phyloP scores from a whole-genome alignment of 2,329 filamentous ascomycete genomes.

The Aspergillus felis region DNA sequence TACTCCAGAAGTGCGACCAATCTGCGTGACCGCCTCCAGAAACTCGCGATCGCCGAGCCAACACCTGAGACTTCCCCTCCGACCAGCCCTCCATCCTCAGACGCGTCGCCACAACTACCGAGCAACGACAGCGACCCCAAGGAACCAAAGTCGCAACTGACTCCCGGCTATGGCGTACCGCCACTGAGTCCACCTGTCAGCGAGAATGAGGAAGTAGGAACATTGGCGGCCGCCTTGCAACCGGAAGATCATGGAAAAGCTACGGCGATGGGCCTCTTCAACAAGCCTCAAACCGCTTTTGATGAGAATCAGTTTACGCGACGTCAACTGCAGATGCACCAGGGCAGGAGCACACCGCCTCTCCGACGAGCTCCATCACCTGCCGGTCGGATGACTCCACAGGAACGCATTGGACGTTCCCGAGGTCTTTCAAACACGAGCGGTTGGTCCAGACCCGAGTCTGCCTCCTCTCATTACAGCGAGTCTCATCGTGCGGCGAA shows the following conservation, averaged over 20 bases:
- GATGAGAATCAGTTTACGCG: slow-evolving; percentile 83
- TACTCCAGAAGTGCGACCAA: slow-evolving; percentile 61
- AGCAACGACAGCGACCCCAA: slow-evolving; percentile 32
- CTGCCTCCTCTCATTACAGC: slow-evolving; percentile 36
- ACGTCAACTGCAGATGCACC: slow-evolving; percentile 74
- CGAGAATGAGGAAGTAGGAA: slow-evolving; percentile 64
- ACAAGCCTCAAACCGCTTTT: slow-evolving; percentile 70
- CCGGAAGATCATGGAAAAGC: slow-evolving; percentile 77
- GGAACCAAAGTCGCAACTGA: slow-evolving; percentile 28
- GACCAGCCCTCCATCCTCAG: slow-evolving; percentile 43
- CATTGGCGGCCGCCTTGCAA: slow-evolving; percentile 61
- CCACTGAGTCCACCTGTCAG: slow-evolving; percentile 67
- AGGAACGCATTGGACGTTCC: slow-evolving; percentile 23
- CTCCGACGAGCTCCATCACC: slow-evolving; percentile 27
- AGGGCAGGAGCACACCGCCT: slow-evolving; percentile 63
- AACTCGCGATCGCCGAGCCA: slow-evolving; percentile 26
- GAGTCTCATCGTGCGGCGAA: slow-evolving; percentile 24
- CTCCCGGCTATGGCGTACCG: slow-evolving; percentile 42
- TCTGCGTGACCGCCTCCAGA: slow-evolving; percentile 50
- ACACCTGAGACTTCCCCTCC: slow-evolving; percentile 16
- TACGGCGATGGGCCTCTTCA: slow-evolving; percentile 68
- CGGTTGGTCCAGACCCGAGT: slow-evolving; percentile 35
- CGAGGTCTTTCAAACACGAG: slow-evolving; percentile 37
- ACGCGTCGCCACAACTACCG: slow-evolving; percentile 36
- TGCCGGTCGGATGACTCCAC: slow-evolving; percentile 16